These are phyloP conservation scores for Linum usitatissimum DNA, from an alignment of 345 rosid species.

Conservation along the genomic window DNA sequence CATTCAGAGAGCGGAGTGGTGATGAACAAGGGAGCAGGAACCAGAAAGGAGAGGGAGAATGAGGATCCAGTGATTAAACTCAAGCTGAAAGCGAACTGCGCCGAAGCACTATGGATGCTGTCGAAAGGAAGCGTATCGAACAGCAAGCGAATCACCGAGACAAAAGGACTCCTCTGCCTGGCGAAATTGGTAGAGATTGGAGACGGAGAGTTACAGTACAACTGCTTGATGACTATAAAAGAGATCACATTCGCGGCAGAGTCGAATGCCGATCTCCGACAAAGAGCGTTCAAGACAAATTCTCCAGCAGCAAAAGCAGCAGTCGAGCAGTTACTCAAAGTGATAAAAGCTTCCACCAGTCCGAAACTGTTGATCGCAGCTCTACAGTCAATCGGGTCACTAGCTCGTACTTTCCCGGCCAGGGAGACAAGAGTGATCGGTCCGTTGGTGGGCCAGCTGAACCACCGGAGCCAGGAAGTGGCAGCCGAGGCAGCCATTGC, in stretches of 20 bases:
- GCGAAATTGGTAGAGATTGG: slow-evolving; percentile 73
- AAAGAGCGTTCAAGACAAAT: slow-evolving; percentile 72
- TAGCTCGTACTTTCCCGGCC: slow-evolving; percentile 84
- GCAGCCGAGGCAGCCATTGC: slow-evolving; percentile 66
- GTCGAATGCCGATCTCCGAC: slow-evolving; percentile 54
- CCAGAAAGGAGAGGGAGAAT: slow-evolving; percentile 62
- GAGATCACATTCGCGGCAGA: slow-evolving; percentile 84
- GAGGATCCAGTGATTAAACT: slow-evolving; percentile 54
- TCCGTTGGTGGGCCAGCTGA: slow-evolving; percentile 53
- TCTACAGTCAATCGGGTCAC: slow-evolving; percentile 58
- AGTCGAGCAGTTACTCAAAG: slow-evolving; percentile 63
- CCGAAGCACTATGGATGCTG: slow-evolving; percentile 79
- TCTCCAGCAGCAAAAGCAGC: slow-evolving; percentile 87
- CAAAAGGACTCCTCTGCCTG: slow-evolving; percentile 84
- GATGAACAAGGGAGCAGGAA: slow-evolving; percentile 26
- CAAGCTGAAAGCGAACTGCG: slow-evolving; percentile 51
- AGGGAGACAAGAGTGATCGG: slow-evolving; percentile 63
- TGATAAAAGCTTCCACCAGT: slow-evolving; percentile 43
- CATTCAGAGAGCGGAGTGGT: slow-evolving; percentile 16
- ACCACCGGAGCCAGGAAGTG: slow-evolving; percentile 43
- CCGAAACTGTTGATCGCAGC: slow-evolving; percentile 50
- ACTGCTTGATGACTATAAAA: slow-evolving; percentile 74
- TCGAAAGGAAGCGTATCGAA: slow-evolving; percentile 60
- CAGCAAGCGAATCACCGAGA: slow-evolving; percentile 70
- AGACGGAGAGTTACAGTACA: slow-evolving; percentile 51